Evolutionary conservation across 2,329 filamentous ascomycete species (phyloP), one percentile per base, ranked within the genome.

Genomic region (Trichophyton simii): DNA sequence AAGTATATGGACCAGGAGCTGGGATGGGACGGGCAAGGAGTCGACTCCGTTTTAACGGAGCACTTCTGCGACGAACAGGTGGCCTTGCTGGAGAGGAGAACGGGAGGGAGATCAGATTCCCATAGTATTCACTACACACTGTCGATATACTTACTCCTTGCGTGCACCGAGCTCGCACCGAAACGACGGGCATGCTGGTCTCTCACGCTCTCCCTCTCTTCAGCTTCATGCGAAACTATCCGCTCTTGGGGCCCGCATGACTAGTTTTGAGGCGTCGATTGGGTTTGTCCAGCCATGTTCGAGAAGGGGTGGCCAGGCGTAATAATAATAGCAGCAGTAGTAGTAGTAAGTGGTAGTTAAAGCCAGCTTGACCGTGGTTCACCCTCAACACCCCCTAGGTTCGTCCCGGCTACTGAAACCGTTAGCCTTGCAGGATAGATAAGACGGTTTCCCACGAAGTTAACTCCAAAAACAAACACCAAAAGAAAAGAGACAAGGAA

Each of bases 361-460:
- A 20, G n/a, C 28, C 50, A 34, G 50, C 28, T 54, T 54, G 50
- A 25, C 50, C 28, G 31, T 28, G 50, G 28, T 15, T 54, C 22
- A 3, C 13, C 28, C 5, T 34, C 22, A n/a, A n/a, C 41, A n/a
- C 15, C 41, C 28, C 13, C 22, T 54, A 34, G 13, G 22, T 54
- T 54, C 28, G 13, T 54, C 50, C 50, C 50, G 50, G 50, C n/a
- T 54, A 54, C 50, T 54, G 50, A 54, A 54, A 54, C 50, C 22
- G 50, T 34, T 54, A 54, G 50, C 25, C 50, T 54, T 31, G 50
- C 22, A 44, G 11, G 31, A 54, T 54, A 54, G 22, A 34, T 54
- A 25, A 54, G 50, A 54, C 50, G 50, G 9, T n/a, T n/a, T 44
- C 15, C n/a, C 6, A n/a, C 2, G 13, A 44, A 44, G 15, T 44